These are phyloP conservation scores for Gymnopilus dilepis DNA, from an alignment of 768 basidiomycete species.

Conservation along the genomic window DNA sequence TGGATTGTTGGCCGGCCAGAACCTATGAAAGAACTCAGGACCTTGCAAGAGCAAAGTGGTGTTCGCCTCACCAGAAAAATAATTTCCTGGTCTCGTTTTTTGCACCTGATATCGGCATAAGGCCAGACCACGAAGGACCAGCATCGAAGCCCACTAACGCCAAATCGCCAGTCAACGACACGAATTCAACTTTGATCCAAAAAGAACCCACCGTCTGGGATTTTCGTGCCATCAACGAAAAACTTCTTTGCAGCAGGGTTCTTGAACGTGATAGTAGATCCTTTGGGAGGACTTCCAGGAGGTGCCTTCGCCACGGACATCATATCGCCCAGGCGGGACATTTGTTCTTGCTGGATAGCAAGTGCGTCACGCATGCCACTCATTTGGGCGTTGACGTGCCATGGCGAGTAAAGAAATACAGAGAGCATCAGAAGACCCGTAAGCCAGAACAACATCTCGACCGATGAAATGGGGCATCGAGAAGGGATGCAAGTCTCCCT, in stretches of 20 bases:
- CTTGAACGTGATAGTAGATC: constrained; percentile 57
- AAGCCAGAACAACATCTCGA: constrained; percentile 25
- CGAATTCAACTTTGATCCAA: background rate
- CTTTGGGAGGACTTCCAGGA: constrained; percentile 20
- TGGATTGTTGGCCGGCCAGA: constrained; percentile 70
- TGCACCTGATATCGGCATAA: constrained; percentile 65
- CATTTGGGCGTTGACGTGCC: constrained; percentile 28
- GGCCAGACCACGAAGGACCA: constrained; percentile 71
- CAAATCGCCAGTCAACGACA: constrained; percentile 1
- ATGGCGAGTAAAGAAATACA: constrained; percentile 12
- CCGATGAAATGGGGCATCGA: background rate
- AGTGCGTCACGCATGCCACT: constrained; percentile 47
- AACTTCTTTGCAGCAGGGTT: constrained; percentile 63
- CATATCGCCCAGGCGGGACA: constrained; percentile 44
- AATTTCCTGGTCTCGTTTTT: constrained; percentile 67
- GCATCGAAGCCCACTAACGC: constrained; percentile 63
- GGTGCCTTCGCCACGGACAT: constrained; percentile 34
- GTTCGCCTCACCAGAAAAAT: constrained; percentile 42
- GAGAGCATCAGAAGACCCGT: constrained; percentile 23
- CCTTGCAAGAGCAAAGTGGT: too few relatives aligned
- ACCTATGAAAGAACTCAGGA: constrained; percentile 49
- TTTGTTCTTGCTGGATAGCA: constrained; percentile 51
- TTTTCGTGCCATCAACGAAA: constrained; percentile 51
- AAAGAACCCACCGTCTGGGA: constrained; percentile 43
- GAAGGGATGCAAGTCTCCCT: background rate